Evolutionary conservation across 192 early-diverging fungal species (phyloP), one percentile per base, ranked within the genome.

Genomic region (Backusella liffmaniae): DNA sequence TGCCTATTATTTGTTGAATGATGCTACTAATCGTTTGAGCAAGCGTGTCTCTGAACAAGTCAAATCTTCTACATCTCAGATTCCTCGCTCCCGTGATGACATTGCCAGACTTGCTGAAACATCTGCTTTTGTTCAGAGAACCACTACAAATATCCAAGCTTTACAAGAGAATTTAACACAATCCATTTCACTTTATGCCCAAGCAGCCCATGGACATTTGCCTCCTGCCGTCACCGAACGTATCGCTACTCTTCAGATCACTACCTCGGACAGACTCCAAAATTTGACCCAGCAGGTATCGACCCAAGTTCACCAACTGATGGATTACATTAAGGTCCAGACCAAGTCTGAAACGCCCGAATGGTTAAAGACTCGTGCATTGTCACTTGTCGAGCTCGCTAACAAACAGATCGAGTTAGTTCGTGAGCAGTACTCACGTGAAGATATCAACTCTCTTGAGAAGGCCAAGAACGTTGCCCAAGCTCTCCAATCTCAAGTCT

Each of bases 391-490:
- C 34, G 72, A 74, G 15, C 82, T 87, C 65, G 82, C 86, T 18
- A 85, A 84, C 36, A 77, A 86, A 32, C 83, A 85, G 32, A 84
- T 86, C 51, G 78, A 72, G 5, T 71, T 79, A 10, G 78, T 90
- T 44, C 76, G 80, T 59, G 44, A 66, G 32, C 85, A 90, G 70
- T 69, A 85, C 21, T 65, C 66, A 51, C 83, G 86, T 70, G 76
- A 71, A 10, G 84, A 90, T 39, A 71, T 85, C n/a, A 73, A 84
- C 30, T 75, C 84, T 23, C 35, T 85, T 35, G 82, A 90, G 67
- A 88, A 88, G 80, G 87, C 88, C n/a, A 82, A 80, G 59, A 84
- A 89, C 46, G 82, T 90, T 67, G 73, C 88, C 23, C 70, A 84
- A 10, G 72, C 86, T 44, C 84, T 83, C 37, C 85, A 84, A 67